A percentile compares a stretch with the other conserved stretches of the same genome.
These are phyloP conservation scores for Thermothielavioides terrestris DNA, from an alignment of 495 filamentous ascomycete species.

Conservation along the genomic window DNA sequence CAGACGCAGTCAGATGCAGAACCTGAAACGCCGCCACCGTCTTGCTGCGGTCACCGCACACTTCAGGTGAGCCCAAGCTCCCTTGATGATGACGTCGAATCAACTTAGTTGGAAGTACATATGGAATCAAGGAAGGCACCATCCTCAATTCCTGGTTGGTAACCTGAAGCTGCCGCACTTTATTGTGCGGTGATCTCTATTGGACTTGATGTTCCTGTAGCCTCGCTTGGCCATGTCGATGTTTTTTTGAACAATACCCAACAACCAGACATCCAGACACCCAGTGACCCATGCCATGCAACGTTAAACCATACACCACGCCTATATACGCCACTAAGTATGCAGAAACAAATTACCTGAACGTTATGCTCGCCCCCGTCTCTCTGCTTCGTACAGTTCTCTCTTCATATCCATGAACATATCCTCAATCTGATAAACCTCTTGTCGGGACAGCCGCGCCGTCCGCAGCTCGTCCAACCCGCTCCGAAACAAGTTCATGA, in stretches of 20 bases:
- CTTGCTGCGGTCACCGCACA: neutral
- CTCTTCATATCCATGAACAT: slow-evolving; percentile 59
- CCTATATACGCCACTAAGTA: neutral
- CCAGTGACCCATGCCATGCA: neutral
- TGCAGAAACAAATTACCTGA: slow-evolving; percentile 4
- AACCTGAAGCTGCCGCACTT: too few relatives aligned
- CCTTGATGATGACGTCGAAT: too few relatives aligned
- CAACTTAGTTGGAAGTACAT: too few relatives aligned
- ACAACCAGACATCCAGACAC: neutral
- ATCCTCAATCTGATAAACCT: slow-evolving; percentile 54
- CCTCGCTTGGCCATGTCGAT: neutral
- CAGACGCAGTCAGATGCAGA: neutral
- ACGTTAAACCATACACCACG: neutral
- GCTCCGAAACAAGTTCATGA: slow-evolving; percentile 43
- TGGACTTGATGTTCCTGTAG: neutral
- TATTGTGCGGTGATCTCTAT: too few relatives aligned
- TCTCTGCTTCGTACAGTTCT: slow-evolving; percentile 53
- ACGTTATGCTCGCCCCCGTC: slow-evolving; percentile 35
- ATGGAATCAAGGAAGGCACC: neutral
- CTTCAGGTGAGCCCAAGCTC: neutral
- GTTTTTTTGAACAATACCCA: neutral
- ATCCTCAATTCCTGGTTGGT: too few relatives aligned
- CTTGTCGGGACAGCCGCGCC: slow-evolving; percentile 41
- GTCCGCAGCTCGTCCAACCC: slow-evolving; percentile 45
- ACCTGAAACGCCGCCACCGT: slow-evolving; percentile 8